A percentile compares a stretch with the other conserved stretches of the same genome.
Evolutionary conservation across 345 rosid genomes (phyloP).

Genomic region (Melaleuca alternifolia): DNA sequence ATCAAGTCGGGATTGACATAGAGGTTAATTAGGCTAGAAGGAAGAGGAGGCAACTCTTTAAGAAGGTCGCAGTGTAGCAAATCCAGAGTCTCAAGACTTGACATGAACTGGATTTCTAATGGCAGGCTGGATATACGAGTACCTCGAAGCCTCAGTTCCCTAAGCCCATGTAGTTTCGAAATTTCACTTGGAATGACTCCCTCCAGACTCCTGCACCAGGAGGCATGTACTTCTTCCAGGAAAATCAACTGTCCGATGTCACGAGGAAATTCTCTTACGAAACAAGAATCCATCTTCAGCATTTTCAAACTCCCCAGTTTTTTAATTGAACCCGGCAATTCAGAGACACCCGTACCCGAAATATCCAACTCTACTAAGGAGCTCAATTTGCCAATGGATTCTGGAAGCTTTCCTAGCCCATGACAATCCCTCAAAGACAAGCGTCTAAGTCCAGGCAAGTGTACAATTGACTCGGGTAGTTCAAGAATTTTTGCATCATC

Average conservation of each 20-base stretch:
- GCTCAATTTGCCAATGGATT: background rate
- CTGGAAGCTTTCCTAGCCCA: background rate
- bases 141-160: background rate
- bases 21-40: background rate
- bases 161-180: fast-evolving
- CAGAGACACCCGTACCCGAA: fast-evolving
- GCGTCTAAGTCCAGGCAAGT: background rate
- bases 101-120: background rate
- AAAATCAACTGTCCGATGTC: background rate
- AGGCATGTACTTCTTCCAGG: background rate
- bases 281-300: background rate
- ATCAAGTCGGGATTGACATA: background rate
- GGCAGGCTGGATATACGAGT: background rate
- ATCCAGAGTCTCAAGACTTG: background rate
- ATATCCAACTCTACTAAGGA: background rate
- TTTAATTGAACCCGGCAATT: background rate
- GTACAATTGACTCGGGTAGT: background rate
- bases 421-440: background rate
- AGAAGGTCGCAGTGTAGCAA: background rate
- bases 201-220: background rate
- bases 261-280: background rate
- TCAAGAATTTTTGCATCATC: background rate
- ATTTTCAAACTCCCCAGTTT: background rate
- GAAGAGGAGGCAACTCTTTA: background rate
- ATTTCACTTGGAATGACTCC: background rate